Conservation (phyloP, 805 yeast species). For the Myxozyma vanderwaltii region DNA sequence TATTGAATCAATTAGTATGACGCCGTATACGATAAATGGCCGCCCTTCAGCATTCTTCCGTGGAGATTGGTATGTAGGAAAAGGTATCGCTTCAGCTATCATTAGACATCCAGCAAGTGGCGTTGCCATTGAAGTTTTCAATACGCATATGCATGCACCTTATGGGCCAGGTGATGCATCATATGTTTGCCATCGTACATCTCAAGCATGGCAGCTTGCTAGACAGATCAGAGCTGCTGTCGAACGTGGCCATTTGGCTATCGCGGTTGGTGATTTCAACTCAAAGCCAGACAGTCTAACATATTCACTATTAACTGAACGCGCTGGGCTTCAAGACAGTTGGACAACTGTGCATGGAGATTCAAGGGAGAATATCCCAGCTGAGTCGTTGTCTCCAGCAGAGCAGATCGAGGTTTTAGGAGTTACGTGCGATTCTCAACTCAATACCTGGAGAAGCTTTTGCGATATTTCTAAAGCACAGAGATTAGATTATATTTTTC, state of each 20-base stretch:
- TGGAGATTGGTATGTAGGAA: constrained; percentile 98
- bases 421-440: constrained; percentile 81
- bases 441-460: constrained; percentile 81
- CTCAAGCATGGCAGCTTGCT: constrained; percentile 96
- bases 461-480: constrained; percentile 68
- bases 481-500: constrained; percentile 85
- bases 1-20: constrained; percentile 73
- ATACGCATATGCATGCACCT: constrained; percentile 97
- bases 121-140: constrained; percentile 68
- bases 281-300: constrained; percentile 86
- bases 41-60: constrained; percentile 89
- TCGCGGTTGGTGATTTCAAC: constrained; percentile 92
- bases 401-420: constrained; percentile 76
- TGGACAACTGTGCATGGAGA: constrained; percentile 30
- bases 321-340: constrained; percentile 54
- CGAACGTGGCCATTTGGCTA: constrained; percentile 77
- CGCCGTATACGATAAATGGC: constrained; percentile 89
- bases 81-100: constrained; percentile 74
- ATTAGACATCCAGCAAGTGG: constrained; percentile 53
- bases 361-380: constrained; percentile 4
- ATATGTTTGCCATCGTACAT: constrained; percentile 83
- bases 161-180: constrained; percentile 88
- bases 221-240: constrained; percentile 61
- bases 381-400: constrained; percentile 32
- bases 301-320: constrained; percentile 66